These are phyloP conservation scores for Nemania sp. DNA, from an alignment of 2,329 filamentous ascomycete genomes.

Conservation along the genomic window DNA sequence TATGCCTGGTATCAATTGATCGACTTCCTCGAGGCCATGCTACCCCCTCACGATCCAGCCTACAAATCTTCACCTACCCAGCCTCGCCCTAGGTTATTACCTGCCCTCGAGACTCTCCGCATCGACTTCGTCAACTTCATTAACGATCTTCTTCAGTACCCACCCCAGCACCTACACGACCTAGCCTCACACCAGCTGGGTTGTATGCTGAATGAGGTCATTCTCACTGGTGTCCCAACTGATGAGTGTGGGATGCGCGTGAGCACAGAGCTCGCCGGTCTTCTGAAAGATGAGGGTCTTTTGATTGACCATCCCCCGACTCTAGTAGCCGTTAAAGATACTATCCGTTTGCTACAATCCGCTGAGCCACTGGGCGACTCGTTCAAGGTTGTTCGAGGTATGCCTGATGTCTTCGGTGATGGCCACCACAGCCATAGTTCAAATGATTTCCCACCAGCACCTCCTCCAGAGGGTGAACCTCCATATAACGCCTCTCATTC, in stretches of 20 bases:
- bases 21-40: constrained; percentile 64
- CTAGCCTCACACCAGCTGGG: constrained; percentile 66
- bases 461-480: constrained; percentile 56
- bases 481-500: constrained; percentile 57
- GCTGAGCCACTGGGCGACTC: constrained; percentile 48
- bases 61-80: constrained; percentile 21
- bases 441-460: constrained; percentile 55
- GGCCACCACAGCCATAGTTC: constrained; percentile 43
- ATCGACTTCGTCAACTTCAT: constrained; percentile 68
- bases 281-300: constrained; percentile 66
- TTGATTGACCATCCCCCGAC: constrained; percentile 60
- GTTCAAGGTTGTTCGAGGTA: constrained; percentile 60
- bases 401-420: constrained; percentile 48
- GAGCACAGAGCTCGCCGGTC: constrained; percentile 61
- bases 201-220: constrained; percentile 65
- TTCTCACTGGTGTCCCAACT: constrained; percentile 64
- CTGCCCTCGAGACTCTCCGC: constrained; percentile 60
- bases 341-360: constrained; percentile 56
- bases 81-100: constrained; percentile 58
- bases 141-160: constrained; percentile 58
- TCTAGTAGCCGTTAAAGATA: constrained; percentile 57
- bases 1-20: constrained; percentile 67
- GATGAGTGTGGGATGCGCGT: constrained; percentile 63
- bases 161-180: constrained; percentile 63
- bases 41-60: constrained; percentile 63